phyloP scores from a whole-genome alignment of 2,329 filamentous ascomycete species.

The Colletotrichum theobromicola region DNA sequence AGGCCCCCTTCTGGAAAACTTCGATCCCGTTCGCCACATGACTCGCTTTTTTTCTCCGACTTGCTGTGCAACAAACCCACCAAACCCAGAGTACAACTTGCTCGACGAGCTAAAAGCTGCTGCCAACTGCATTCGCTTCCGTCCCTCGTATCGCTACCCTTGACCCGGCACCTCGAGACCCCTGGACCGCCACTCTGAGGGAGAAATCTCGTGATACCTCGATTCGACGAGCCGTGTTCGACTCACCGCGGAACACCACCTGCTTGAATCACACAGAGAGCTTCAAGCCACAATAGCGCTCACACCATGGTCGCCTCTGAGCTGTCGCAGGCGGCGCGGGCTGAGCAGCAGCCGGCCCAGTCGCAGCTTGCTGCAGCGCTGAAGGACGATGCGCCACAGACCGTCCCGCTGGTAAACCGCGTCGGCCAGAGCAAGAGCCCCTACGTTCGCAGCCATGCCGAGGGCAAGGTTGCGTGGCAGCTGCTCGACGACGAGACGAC shows the following conservation, averaged over 20 bases:
- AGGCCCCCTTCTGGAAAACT: background rate
- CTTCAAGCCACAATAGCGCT: background rate
- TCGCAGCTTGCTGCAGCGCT: slow-evolving; percentile 32
- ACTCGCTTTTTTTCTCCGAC: background rate
- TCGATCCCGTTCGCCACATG: background rate
- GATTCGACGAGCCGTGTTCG: background rate
- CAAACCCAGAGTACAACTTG: background rate
- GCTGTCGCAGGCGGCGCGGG: slow-evolving; percentile 27
- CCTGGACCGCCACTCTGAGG: background rate
- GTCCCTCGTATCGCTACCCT: background rate
- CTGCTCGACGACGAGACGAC: slow-evolving; percentile 81
- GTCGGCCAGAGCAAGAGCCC: slow-evolving; percentile 49
- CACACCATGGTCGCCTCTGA: slow-evolving; percentile 41
- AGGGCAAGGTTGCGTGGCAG: slow-evolving; percentile 92
- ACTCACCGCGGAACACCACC: background rate
- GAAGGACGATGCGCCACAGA: slow-evolving; percentile 17
- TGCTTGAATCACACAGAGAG: background rate
- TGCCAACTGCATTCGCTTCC: background rate
- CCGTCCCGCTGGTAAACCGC: slow-evolving; percentile 37
- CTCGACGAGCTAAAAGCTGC: background rate
- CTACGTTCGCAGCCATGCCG: slow-evolving; percentile 73
- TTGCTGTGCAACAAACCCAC: background rate
- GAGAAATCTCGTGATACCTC: background rate
- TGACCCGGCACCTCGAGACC: background rate
- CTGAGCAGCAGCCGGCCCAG: slow-evolving; percentile 25